Evolutionary conservation across 192 early-diverging fungal genomes (phyloP).

Genomic region (Backusella luteola): DNA sequence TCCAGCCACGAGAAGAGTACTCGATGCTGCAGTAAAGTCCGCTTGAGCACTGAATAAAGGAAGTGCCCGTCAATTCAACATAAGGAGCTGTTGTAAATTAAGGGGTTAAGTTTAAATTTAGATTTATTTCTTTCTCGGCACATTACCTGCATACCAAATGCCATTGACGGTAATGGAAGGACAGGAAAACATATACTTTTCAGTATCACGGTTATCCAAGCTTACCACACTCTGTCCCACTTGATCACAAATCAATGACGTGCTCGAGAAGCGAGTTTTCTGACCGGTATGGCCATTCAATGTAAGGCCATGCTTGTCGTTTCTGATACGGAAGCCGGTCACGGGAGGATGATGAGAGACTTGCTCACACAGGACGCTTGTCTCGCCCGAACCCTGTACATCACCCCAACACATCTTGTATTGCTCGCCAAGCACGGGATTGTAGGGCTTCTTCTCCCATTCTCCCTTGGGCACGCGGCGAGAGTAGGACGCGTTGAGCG

Average conservation of each 20-base stretch:
- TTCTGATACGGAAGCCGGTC: slow-evolving; percentile 49
- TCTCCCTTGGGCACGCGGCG: slow-evolving; percentile 67
- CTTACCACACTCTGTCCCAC: slow-evolving; percentile 69
- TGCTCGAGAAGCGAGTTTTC: slow-evolving; percentile 65
- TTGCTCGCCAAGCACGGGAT: slow-evolving; percentile 51
- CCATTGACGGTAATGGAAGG: slow-evolving; percentile 75
- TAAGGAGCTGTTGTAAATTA: slow-evolving; percentile 25
- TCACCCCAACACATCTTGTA: slow-evolving; percentile 47
- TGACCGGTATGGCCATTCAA: slow-evolving; percentile 37
- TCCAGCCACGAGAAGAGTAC: slow-evolving; percentile 68
- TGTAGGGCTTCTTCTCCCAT: slow-evolving; percentile 65
- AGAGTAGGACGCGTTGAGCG: slow-evolving; percentile 74
- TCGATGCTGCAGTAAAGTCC: slow-evolving; percentile 52
- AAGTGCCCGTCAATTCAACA: slow-evolving; percentile 46
- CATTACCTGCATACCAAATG: slow-evolving; percentile 48
- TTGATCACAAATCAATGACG: slow-evolving; percentile 71
- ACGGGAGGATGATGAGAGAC: slow-evolving; percentile 54
- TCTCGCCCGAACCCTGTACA: slow-evolving; percentile 54
- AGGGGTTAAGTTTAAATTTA: slow-evolving; percentile 3
- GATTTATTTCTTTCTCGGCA: background rate
- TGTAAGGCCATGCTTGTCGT: slow-evolving; percentile 24
- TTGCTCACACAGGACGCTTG: slow-evolving; percentile 41
- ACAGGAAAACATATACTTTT: slow-evolving; percentile 65
- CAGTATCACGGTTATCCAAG: slow-evolving; percentile 33
- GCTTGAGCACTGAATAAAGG: slow-evolving; percentile 62